phyloP scores from a whole-genome alignment of 306 rosid species.

The Vigna reflexopilosa region DNA sequence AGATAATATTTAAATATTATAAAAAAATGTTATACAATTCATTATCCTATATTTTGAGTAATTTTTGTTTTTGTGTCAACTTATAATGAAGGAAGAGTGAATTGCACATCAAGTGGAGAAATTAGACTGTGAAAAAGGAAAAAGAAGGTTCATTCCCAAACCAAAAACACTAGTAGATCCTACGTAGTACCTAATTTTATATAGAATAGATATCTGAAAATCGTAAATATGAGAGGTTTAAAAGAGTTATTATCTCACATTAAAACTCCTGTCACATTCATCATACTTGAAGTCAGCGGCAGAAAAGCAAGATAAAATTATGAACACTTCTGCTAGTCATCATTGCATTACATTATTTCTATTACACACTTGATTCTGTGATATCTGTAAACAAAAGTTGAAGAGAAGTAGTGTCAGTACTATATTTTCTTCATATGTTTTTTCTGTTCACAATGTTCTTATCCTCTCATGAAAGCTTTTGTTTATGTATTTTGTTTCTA shows the following conservation, averaged over 20 bases:
- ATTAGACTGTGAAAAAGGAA: not conserved
- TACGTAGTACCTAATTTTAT: not conserved
- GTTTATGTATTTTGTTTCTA: no score
- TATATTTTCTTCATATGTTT: not conserved
- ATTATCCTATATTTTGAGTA: not conserved
- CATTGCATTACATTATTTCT: not conserved
- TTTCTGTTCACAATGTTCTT: no score
- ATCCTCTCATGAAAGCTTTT: no score
- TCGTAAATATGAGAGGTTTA: not conserved
- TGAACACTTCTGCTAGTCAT: not conserved
- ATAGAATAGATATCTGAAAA: not conserved
- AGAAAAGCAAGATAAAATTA: not conserved
- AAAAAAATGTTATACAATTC: no score
- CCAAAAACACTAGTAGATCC: no score
- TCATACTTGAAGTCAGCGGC: not conserved
- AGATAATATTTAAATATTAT: no score
- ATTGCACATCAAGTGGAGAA: not conserved
- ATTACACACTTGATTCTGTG: not conserved
- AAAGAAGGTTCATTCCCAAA: not conserved
- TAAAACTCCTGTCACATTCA: not conserved
- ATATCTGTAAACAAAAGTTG: not conserved
- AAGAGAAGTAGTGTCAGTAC: not conserved
- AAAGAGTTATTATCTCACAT: not conserved
- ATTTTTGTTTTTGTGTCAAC: not conserved
- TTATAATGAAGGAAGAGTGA: not conserved